Evolutionary conservation across 106 monocot genomes (phyloP), one percentile per base, ranked within the genome.

Genomic region (Triglochin maritima): DNA sequence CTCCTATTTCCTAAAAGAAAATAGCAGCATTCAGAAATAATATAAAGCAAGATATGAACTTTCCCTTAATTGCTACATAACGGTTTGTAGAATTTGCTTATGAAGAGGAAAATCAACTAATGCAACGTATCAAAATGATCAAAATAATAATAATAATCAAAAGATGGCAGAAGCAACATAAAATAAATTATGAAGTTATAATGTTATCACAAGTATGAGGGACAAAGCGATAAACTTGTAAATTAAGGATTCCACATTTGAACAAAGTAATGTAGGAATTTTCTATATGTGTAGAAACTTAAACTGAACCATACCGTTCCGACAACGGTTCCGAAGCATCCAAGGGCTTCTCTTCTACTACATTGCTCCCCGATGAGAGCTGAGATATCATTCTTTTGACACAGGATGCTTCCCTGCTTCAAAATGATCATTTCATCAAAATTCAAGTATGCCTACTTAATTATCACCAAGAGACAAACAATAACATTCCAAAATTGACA

Each of bases 341-440:
- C 66, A 42, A 85, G 53, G 14, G 74, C 29, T 65, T 85, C 78
- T 58, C 84, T 81, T 58, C 84, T 44, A 49, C 58, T 65, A 17
- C 47, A 71, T 49, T 17, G 42, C 47, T 57, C 81, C 17, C 57
- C 74, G 47, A 44, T 44, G 53, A 13, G 45, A 46, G 42, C 47
- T 9, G 57, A 4, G 10, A 65, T 68, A 7, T 69, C 81, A 4
- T 3, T 60, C 54, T 8, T 71, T 17, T 52, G 44, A 49, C 81
- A 78, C 58, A 59, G 66, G 47, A 80, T 61, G 6, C 5, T 50
- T 60, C 59, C 75, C 77, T 77, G 69, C 8, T 17, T 67, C 29
- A 29, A 0, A 29, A 29, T 29, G 29, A 29, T 29, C 1, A 29
- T 29, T 29, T 29, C 29, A 29, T 55, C 13, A 17, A 10, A 4